phyloP scores from a whole-genome alignment of 179 eudicot genomes.

The Pouteria campechiana region DNA sequence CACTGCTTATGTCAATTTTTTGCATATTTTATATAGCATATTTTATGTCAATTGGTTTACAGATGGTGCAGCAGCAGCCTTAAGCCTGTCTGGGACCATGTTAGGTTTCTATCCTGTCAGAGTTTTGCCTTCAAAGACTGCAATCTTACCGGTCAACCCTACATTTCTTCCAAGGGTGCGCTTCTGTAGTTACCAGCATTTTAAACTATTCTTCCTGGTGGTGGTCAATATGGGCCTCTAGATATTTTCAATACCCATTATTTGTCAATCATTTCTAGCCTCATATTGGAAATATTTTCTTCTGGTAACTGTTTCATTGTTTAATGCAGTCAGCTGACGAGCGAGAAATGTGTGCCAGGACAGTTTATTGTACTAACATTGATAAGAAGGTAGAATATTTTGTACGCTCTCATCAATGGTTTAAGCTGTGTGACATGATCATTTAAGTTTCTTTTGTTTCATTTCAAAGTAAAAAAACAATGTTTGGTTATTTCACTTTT shows the following conservation, averaged over 20 bases:
- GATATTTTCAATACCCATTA: too few relatives aligned
- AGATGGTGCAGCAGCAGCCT: conserved; percentile 84
- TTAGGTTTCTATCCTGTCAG: conserved; percentile 68
- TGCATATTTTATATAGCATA: too few relatives aligned
- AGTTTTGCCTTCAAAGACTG: conserved; percentile 94
- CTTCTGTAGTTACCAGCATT: too few relatives aligned
- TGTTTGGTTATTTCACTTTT: too few relatives aligned
- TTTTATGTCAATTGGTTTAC: too few relatives aligned
- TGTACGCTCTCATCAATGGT: background rate
- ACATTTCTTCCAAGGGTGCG: conserved; percentile 93
- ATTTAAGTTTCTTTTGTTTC: too few relatives aligned
- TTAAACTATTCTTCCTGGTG: too few relatives aligned
- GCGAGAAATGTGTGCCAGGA: conserved; percentile 91
- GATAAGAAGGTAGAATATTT: conserved; percentile 93
- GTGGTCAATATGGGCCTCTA: too few relatives aligned
- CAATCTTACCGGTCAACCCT: conserved; percentile 95
- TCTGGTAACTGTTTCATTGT: background rate
- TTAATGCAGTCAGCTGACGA: conserved; percentile 76
- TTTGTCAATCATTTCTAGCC: too few relatives aligned
- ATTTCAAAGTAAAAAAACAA: too few relatives aligned
- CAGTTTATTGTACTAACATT: conserved; percentile 92
- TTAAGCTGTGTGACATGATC: background rate
- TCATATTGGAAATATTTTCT: too few relatives aligned
- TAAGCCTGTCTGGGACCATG: conserved; percentile 58
- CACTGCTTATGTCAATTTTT: too few relatives aligned